These are phyloP conservation scores for Schoenoplectus triqueter DNA, from an alignment of 202 grass and related monocot genomes.

Conservation along the genomic window DNA sequence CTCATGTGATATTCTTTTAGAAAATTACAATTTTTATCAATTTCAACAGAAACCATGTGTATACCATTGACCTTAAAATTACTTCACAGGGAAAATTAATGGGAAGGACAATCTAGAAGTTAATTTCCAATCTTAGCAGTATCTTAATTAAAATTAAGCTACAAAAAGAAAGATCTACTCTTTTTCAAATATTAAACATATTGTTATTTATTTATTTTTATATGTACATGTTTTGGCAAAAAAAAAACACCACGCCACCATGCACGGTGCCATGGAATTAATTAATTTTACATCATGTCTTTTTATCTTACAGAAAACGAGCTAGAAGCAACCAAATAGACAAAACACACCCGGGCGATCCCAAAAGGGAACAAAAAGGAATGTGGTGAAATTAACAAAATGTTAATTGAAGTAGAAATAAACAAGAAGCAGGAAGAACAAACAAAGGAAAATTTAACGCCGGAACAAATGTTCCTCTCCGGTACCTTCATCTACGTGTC, in stretches of 20 bases:
- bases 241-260: background rate
- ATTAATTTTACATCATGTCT: constrained; percentile 22
- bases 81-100: background rate
- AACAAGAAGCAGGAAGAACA: background rate
- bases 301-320: constrained; percentile 21
- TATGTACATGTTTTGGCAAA: constrained; percentile 5
- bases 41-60: background rate
- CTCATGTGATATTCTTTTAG: background rate
- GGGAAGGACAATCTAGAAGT: background rate
- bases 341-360: background rate
- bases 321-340: background rate
- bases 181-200: background rate
- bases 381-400: background rate
- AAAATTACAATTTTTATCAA: background rate
- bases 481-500: constrained; percentile 57
- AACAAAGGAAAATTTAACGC: constrained; percentile 36
- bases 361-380: background rate
- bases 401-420: constrained; percentile 2
- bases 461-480: constrained; percentile 81
- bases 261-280: background rate
- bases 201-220: background rate
- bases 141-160: background rate
- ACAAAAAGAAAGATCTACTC: background rate
- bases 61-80: background rate
- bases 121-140: background rate